phyloP scores from a whole-genome alignment of 23 red algal species.

The Agarophyton chilense region DNA sequence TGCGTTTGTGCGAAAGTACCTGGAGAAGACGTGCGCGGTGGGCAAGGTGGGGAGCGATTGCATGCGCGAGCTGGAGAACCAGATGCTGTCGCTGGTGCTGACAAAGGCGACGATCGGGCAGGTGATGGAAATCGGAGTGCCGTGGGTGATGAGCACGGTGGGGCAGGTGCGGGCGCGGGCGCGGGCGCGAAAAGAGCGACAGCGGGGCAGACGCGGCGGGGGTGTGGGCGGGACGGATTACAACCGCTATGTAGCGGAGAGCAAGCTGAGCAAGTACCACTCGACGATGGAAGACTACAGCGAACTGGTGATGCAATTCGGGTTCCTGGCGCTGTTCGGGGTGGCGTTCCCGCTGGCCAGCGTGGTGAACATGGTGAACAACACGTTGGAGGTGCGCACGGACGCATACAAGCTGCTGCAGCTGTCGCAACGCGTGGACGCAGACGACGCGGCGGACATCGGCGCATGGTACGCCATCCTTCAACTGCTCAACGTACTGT shows the following conservation, averaged over 20 bases:
- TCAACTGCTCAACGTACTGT: slow-evolving; percentile 64
- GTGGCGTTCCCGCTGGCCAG: slow-evolving; percentile 73
- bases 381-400: slow-evolving; percentile 73
- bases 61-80: slow-evolving; percentile 70
- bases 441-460: slow-evolving; percentile 78
- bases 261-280: slow-evolving; percentile 55
- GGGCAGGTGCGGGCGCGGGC: slow-evolving; percentile 28
- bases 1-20: slow-evolving; percentile 62
- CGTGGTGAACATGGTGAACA: slow-evolving; percentile 70
- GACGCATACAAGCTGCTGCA: slow-evolving; percentile 79
- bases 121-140: slow-evolving; percentile 62
- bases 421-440: slow-evolving; percentile 66
- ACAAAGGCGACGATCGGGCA: slow-evolving; percentile 74
- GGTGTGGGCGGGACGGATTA: no score
- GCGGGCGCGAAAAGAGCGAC: not conserved
- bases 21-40: slow-evolving; percentile 45
- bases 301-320: slow-evolving; percentile 82
- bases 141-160: slow-evolving; percentile 35
- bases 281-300: slow-evolving; percentile 78
- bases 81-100: slow-evolving; percentile 77
- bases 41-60: slow-evolving; percentile 24
- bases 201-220: not conserved
- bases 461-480: slow-evolving; percentile 79
- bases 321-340: slow-evolving; percentile 71
- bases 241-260: slow-evolving; percentile 69